Conservation (phyloP, 2,329 filamentous ascomycete species). For the Alternaria sp. region DNA sequence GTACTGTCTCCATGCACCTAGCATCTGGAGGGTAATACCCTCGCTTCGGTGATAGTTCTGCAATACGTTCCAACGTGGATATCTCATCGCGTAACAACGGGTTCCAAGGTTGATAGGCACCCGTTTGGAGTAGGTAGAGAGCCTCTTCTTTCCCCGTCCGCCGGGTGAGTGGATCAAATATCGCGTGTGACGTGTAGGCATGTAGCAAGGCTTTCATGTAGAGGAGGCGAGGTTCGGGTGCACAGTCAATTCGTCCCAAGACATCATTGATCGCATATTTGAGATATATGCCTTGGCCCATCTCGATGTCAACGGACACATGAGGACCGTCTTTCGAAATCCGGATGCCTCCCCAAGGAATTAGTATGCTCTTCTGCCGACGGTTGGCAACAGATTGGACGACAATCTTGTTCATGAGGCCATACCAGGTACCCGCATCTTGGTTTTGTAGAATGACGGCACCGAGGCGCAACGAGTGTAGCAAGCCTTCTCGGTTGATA, state of each 20-base stretch:
- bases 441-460: constrained; percentile 61
- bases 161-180: constrained; percentile 63
- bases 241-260: constrained; percentile 63
- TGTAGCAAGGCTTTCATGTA: constrained; percentile 67
- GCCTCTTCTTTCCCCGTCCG: constrained; percentile 69
- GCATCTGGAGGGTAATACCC: constrained; percentile 35
- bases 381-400: constrained; percentile 55
- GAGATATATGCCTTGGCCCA: constrained; percentile 50
- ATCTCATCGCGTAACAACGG: constrained; percentile 11
- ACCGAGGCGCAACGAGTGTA: constrained; percentile 59
- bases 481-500: constrained; percentile 53
- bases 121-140: constrained; percentile 58
- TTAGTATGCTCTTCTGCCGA: constrained; percentile 59
- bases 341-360: constrained; percentile 56
- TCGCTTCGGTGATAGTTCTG: constrained; percentile 48
- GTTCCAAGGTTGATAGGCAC: constrained; percentile 52
- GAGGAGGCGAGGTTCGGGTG: constrained; percentile 61
- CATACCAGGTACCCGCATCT: constrained; percentile 66
- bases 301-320: constrained; percentile 50
- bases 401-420: constrained; percentile 65
- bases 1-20: constrained; percentile 38
- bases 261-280: constrained; percentile 62
- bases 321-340: constrained; percentile 47
- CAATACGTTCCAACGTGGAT: constrained; percentile 30
- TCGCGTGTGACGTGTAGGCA: constrained; percentile 64